Evolutionary conservation across 140 eudicot species (phyloP).

Genomic region (Oenanthe javanica): DNA sequence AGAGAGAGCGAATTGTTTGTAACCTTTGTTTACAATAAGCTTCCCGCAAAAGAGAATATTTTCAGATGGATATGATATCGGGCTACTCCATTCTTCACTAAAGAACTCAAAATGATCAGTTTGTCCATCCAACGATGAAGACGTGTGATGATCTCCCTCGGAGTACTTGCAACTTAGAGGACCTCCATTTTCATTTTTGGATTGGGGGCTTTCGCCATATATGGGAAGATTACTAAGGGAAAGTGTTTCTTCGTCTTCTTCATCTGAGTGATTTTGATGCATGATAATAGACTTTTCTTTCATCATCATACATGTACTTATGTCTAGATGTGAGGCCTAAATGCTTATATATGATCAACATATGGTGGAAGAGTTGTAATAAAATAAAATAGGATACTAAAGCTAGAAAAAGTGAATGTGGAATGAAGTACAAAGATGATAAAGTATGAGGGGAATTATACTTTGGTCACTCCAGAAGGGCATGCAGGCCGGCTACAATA

Average conservation of each 20-base stretch:
- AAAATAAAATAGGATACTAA: background rate
- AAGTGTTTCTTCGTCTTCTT: constrained; percentile 27
- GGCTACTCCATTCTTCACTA: constrained; percentile 18
- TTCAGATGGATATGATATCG: background rate
- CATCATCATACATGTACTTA: background rate
- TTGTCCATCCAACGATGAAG: constrained; percentile 16
- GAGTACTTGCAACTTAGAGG: background rate
- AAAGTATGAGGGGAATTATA: background rate
- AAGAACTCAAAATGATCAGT: constrained; percentile 34
- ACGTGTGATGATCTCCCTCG: constrained; percentile 4
- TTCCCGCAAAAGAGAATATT: constrained; percentile 51
- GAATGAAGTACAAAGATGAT: constrained; percentile 1
- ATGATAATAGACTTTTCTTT: background rate
- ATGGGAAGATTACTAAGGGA: constrained; percentile 42
- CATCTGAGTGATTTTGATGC: constrained; percentile 8
- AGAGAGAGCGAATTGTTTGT: background rate
- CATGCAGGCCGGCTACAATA: background rate
- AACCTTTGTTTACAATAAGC: constrained; percentile 25
- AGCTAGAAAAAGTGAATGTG: background rate
- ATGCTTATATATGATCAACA: constrained; percentile 4
- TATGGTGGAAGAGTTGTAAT: background rate
- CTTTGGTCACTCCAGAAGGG: constrained; percentile 2
- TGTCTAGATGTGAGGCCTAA: background rate
- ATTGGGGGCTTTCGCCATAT: constrained; percentile 8
- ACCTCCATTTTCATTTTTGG: background rate